A percentile compares a stretch with the other conserved stretches of the same genome.
phyloP scores from a whole-genome alignment of 306 rosid species.

The Casuarina cunninghamiana region DNA sequence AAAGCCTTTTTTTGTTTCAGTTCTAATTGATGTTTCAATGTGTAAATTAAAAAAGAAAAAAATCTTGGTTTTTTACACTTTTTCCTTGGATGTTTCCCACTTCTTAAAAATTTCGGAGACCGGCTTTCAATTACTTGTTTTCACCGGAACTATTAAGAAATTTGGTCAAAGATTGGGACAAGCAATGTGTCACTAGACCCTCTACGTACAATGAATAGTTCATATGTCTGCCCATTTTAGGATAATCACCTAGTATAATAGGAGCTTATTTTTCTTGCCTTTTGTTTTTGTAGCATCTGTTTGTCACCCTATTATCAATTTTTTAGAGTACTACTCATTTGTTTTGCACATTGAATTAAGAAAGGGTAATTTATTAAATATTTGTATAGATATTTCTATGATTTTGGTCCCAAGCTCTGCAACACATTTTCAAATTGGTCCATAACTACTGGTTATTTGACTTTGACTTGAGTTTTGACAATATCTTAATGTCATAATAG shows the following conservation, averaged over 20 bases:
- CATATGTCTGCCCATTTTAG: background rate
- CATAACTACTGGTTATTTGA: no score
- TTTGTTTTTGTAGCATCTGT: background rate
- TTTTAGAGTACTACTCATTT: background rate
- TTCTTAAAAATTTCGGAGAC: background rate
- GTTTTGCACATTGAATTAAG: no score
- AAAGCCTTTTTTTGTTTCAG: background rate
- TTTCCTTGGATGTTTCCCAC: background rate
- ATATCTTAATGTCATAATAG: no score
- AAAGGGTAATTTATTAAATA: no score
- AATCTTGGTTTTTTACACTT: background rate
- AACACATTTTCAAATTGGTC: no score
- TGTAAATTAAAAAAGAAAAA: no score
- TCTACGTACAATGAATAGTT: background rate
- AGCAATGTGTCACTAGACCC: background rate
- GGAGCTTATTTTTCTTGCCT: background rate
- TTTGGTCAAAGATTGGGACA: background rate
- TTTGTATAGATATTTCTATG: no score
- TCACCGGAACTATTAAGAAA: background rate
- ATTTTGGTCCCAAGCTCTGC: no score
- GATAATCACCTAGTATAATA: background rate
- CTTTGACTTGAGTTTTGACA: no score
- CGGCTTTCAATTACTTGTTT: background rate
- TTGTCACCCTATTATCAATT: background rate
- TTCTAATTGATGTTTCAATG: background rate